Evolutionary conservation across 108 stramenopile genomes (phyloP), one percentile per base, ranked within the genome.

Genomic region (Fragilaria crotonensis): DNA sequence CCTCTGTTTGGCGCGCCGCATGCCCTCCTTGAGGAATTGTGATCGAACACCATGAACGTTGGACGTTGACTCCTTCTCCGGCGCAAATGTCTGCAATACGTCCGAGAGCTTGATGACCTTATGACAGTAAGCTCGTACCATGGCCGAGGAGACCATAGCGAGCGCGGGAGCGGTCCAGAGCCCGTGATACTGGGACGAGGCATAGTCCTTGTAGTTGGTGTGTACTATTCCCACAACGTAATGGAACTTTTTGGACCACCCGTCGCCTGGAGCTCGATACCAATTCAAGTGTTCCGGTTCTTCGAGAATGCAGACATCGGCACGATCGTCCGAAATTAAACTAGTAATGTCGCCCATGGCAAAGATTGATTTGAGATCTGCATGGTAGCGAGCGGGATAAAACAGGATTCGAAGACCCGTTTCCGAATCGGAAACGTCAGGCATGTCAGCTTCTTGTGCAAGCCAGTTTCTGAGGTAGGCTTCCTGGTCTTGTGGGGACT

Each of bases 241-340:
- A 32, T 63, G 58, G 60, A 95, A 97, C n/a, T 90, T 75, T 41
- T 67, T 51, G 9, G 81, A 76, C 96, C 96, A 97, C 54, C 88
- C 79, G 45, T 71, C 33, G 57, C 61, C 59, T 51, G 29, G 20
- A 51, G 29, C 71, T n/a, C 87, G 70, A 59, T 87, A 90, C 93
- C 93, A 96, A 75, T 94, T 97, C 49, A 97, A 52, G 75, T 97
- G 96, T 69, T 97, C 96, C 9, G 96, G 94, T 68, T 97, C 96
- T 74, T 95, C 94, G 62, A 95, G 63, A 60, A 94, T 90, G 52
- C 81, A 83, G 18, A 97, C 81, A 70, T 91, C 89, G 20, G 91
- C 93, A 48, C 85, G 70, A 3, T 92, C 83, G 9, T 66, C 49
- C 3, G 93, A 57, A 62, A 46, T 66, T 60, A 58, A 66, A 69